Percentiles rank a stretch among this genome's conserved stretches.
Evolutionary conservation across 75 land plant genomes (phyloP).

Genomic region (Cryptomeria japonica): DNA sequence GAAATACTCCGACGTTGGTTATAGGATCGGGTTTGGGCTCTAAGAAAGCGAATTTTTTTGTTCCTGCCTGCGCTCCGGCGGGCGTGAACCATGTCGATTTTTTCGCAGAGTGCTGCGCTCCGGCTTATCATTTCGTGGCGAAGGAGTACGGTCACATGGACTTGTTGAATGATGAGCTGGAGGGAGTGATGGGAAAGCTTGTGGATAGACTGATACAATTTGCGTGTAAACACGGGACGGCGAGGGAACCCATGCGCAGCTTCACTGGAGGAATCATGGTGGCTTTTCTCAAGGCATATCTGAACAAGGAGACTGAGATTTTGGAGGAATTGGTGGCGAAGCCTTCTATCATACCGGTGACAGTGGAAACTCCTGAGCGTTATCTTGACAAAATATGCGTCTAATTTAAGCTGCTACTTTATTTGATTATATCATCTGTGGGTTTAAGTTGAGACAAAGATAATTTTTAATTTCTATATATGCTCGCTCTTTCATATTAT

Average conservation of each 20-base stretch:
- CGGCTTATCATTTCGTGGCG: constrained; percentile 68
- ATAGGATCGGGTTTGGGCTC: constrained; percentile 71
- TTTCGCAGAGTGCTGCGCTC: constrained; percentile 51
- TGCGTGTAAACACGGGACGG: constrained; percentile 66
- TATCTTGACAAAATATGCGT: no score
- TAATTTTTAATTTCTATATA: no score
- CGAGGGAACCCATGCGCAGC: constrained; percentile 75
- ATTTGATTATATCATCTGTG: no score
- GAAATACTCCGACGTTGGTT: constrained; percentile 49
- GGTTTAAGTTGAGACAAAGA: no score
- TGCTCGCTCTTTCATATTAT: no score
- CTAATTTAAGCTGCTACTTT: no score
- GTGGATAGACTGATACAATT: no score
- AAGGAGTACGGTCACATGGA: constrained; percentile 86
- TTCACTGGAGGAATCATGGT: constrained; percentile 68
- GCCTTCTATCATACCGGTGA: constrained; percentile 40
- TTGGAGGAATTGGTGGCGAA: constrained; percentile 31
- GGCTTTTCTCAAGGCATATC: constrained; percentile 64
- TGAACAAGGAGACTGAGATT: constrained; percentile 23
- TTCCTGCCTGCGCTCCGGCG: constrained; percentile 83
- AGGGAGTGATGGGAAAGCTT: neutral
- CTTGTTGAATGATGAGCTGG: constrained; percentile 43
- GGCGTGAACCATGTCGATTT: constrained; percentile 84
- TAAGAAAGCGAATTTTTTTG: constrained; percentile 41
- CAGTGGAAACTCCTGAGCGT: no score